These are phyloP conservation scores for Boeremia lycopersici DNA, from an alignment of 2,329 filamentous ascomycete species.

Conservation along the genomic window DNA sequence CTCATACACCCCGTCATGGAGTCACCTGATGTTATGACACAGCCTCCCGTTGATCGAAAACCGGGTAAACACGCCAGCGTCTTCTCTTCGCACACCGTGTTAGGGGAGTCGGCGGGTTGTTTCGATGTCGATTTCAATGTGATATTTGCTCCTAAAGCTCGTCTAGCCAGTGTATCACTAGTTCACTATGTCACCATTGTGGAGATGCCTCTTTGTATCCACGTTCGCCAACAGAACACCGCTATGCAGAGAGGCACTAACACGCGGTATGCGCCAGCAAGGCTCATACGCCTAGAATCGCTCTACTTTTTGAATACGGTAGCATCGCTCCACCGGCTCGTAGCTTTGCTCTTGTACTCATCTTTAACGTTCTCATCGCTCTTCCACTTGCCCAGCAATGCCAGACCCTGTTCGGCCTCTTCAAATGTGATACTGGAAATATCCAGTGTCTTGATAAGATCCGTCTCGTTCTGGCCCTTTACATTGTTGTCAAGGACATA, in stretches of 20 bases:
- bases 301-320: constrained; percentile 40
- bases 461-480: constrained; percentile 63
- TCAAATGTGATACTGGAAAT: constrained; percentile 58
- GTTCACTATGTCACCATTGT: neutral
- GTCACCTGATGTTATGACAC: too few species aligned
- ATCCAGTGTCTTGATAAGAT: constrained; percentile 65
- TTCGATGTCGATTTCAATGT: too few species aligned
- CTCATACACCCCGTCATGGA: too few species aligned
- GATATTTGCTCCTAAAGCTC: too few species aligned
- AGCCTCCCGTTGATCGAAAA: too few species aligned
- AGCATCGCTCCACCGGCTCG: constrained; percentile 48
- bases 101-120: too few species aligned
- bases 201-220: neutral
- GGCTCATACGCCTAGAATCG: neutral
- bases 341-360: constrained; percentile 53
- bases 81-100: too few species aligned
- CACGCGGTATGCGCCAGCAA: neutral
- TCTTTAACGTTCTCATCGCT: constrained; percentile 57
- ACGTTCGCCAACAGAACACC: constrained; percentile 1
- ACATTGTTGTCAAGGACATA: constrained; percentile 64
- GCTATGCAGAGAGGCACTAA: constrained; percentile 3
- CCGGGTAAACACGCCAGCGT: too few species aligned
- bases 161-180: too few species aligned
- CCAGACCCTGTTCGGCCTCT: constrained; percentile 62
- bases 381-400: constrained; percentile 58